A percentile compares a stretch with the other conserved stretches of the same genome.
These are phyloP conservation scores for Endothia cerciana DNA, from an alignment of 2,329 filamentous ascomycete species.

Conservation along the genomic window DNA sequence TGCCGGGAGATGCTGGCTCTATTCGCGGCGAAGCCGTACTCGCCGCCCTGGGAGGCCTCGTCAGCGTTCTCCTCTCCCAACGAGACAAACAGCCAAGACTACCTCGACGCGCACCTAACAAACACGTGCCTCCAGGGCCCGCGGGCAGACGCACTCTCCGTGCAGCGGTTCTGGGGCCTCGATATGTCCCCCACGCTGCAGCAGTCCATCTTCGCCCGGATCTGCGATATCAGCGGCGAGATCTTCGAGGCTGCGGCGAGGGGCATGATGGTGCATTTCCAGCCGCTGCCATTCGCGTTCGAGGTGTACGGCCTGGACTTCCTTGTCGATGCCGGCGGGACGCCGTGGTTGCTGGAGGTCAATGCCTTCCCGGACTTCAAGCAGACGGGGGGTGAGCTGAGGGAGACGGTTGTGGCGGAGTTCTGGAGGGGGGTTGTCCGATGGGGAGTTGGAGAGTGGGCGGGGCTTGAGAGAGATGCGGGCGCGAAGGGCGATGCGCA, in stretches of 20 bases:
- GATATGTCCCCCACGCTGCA: conserved; percentile 41
- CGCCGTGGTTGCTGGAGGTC: conserved; percentile 81
- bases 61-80: conserved; percentile 29
- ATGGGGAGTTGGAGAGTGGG: conserved; percentile 70
- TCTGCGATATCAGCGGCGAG: conserved; percentile 73
- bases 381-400: conserved; percentile 81
- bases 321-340: conserved; percentile 69
- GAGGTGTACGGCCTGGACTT: conserved; percentile 94
- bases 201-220: conserved; percentile 70
- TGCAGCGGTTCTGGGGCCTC: conserved; percentile 77
- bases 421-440: conserved; percentile 78
- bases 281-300: conserved; percentile 84
- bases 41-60: conserved; percentile 56
- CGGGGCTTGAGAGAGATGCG: conserved; percentile 46
- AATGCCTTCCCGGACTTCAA: conserved; percentile 97
- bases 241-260: conserved; percentile 85
- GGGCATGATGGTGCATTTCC: conserved; percentile 88
- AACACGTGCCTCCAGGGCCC: conserved; percentile 88
- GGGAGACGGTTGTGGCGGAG: conserved; percentile 66
- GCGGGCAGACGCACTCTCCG: conserved; percentile 56
- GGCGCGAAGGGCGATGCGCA: conserved; percentile 36
- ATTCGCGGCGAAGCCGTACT: conserved; percentile 79
- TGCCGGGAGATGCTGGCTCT: conserved; percentile 91
- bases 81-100: conserved; percentile 34
- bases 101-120: conserved; percentile 79